Base-by-base conservation (phyloP, 441 rosid species). In the Syzygium malaccense region DNA sequence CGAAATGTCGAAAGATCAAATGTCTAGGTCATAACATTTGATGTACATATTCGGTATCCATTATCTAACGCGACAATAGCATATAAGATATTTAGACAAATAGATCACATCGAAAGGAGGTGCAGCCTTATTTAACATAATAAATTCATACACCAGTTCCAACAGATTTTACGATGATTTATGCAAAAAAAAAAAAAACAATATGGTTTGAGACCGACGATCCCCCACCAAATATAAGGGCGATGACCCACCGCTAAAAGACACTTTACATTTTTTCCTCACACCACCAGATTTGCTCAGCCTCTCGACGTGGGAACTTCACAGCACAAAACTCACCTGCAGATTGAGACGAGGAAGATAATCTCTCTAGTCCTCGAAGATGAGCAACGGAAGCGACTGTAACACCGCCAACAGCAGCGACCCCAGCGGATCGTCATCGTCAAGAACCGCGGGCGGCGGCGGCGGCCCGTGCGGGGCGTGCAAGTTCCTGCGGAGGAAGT, bases 381-480 rank as follows among this genome's bases (percentile, higher is more conserved):
- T 91, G 91, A 89, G 92, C 86, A 91, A 87, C 62, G 87, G 79
- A 23, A 75, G 23, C 51, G 83, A 41, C 51, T 23, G 23, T 3
- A 75, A 20, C 80, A 37, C n/a, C 18, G 26, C 49, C 83, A 6
- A 7, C 80, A 33, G 23, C 83, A 6, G 83, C n/a, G 83, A 75
- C 14, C 83, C 83, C 51, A 75, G 23, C 83, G 83, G 83, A 14
- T 75, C 83, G 4, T 75, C 83, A 14, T 75, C 83, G 83, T 75
- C 83, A 14, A 75, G 83, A 49, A 23, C 83, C 51, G n/a, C 51
- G 26, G 41, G 28, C 80, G 80, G 48, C 26, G 92, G 94, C 15
- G 89, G 95, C 85, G 95, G 98, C 88, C 98, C 98, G 25, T 95
- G 98, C 71, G 98, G 98, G 28, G 99, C 98, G 8, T 97, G 98